Base-by-base conservation (phyloP, 495 filamentous ascomycete species). In the Xylaria acuta region DNA sequence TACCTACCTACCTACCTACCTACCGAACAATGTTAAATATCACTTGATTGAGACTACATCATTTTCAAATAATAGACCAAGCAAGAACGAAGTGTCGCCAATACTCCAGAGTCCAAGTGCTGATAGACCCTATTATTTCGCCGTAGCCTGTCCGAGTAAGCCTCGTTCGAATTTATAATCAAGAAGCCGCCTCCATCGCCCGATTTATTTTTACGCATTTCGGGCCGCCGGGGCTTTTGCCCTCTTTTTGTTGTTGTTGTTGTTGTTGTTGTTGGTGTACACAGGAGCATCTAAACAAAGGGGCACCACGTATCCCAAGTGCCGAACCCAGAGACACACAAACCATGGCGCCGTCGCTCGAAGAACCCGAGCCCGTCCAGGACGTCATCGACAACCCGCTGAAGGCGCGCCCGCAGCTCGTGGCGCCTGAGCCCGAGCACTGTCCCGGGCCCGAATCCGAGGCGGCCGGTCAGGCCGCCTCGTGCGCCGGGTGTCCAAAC, bases 381-480 rank as follows among this genome's bases (percentile, higher is more conserved):
- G 90, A 91, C 67, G 85, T 88, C 72, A 84, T 96, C 71, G 82
- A 89, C 60, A 89, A 91, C 68, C 89, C 92, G 6, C 86, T 93
- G 64, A 91, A 92, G 78, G 82, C 85, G 49, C 88, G 89, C 16
- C 94, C 95, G 8, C 86, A 92, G 64, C 92, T 98, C 65, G 91
- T 98, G 69, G 96, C 96, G 30, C 96, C 95, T 45, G 94, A 97
- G 76, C 96, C 96, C 77, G 93, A 98, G 81, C 94, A 98, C 86
- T 99, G 96, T 77, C 97, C 97, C 40, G 96, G 96, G 3, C 96
- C 96, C 45, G 94, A 97, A 82, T 96, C 93, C 34, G 86, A 93
- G 73, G 81, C 90, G 75, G 96, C 96, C 45, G 96, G 96, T 67
- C 88, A 91, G 83, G 91, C 90, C 65, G 93, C 95, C 80, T 92